A percentile compares a stretch with the other conserved stretches of the same genome.
phyloP scores from a whole-genome alignment of 148 eudicot genomes.

The Rhododendron molle region DNA sequence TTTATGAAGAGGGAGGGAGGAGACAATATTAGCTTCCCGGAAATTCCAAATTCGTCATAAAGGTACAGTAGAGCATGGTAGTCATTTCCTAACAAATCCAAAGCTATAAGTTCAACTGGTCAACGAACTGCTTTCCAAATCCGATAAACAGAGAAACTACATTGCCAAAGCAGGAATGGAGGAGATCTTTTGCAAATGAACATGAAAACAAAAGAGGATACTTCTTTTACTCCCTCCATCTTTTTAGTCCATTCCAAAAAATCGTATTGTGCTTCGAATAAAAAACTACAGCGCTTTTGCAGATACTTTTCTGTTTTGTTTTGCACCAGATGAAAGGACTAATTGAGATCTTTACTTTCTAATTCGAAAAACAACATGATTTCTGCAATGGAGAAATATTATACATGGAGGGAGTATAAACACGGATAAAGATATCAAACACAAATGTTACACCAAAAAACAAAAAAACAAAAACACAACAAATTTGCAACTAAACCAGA shows the following conservation, averaged over 20 bases:
- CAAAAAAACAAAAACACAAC: no score
- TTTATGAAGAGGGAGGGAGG: not conserved
- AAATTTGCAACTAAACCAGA: not conserved
- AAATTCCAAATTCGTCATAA: not conserved
- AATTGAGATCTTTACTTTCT: not conserved
- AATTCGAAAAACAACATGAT: not conserved
- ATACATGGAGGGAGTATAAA: not conserved
- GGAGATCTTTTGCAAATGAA: not conserved
- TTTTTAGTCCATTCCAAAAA: not conserved
- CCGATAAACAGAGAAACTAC: not conserved
- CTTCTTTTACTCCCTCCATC: not conserved
- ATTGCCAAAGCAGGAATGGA: not conserved
- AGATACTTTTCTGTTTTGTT: not conserved
- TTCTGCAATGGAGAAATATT: not conserved
- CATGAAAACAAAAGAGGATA: not conserved
- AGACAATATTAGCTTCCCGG: not conserved
- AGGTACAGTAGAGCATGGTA: not conserved
- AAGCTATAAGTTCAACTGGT: conserved; percentile 6
- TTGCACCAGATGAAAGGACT: not conserved
- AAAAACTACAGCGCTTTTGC: not conserved
- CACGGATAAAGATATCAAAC: not conserved
- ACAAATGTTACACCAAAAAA: no score
- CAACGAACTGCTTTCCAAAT: not conserved
- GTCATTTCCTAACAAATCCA: conserved; percentile 1
- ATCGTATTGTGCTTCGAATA: no score